A percentile compares a stretch with the other conserved stretches of the same genome.
phyloP scores from a whole-genome alignment of 139 green algal species.

The Auxenochlorella protothecoides region DNA sequence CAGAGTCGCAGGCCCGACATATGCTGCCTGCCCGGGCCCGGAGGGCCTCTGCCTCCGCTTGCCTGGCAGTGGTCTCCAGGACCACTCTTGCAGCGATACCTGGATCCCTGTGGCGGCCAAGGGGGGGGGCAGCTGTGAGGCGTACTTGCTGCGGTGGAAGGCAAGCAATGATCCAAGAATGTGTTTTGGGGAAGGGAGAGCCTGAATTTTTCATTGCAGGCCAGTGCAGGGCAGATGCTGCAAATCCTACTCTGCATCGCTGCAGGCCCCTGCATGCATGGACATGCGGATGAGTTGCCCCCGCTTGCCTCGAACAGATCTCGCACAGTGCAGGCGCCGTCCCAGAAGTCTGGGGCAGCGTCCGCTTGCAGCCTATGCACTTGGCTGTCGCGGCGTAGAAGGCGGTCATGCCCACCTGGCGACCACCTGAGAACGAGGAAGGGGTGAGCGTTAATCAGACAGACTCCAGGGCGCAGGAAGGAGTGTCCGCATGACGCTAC shows the following conservation, averaged over 20 bases:
- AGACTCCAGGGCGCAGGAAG: too few relatives aligned
- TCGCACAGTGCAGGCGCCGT: conserved; percentile 3
- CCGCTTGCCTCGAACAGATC: not conserved
- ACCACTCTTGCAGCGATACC: too few relatives aligned
- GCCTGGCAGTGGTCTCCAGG: not conserved
- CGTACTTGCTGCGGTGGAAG: conserved; percentile 10
- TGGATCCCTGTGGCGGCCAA: not conserved
- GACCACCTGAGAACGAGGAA: not conserved
- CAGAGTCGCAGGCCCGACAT: conserved; percentile 55
- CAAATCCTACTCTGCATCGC: too few relatives aligned
- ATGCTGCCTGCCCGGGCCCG: conserved; percentile 2
- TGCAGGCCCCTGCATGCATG: not conserved
- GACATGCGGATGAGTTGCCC: not conserved
- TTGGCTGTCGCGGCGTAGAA: conserved; percentile 10
- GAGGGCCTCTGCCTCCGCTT: conserved; percentile 3
- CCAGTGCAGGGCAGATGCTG: too few relatives aligned
- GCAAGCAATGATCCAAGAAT: not conserved
- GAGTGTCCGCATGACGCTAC: too few relatives aligned
- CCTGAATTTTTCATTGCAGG: too few relatives aligned
- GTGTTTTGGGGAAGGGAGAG: not conserved
- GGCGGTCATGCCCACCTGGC: not conserved
- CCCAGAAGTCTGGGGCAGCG: not conserved
- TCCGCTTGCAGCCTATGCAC: conserved; percentile 41
- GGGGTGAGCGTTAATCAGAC: not conserved
- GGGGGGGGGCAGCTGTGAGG: conserved; percentile 7